These are phyloP conservation scores for Debaryomyces maramus DNA, from an alignment of 805 yeast genomes.

Conservation along the genomic window DNA sequence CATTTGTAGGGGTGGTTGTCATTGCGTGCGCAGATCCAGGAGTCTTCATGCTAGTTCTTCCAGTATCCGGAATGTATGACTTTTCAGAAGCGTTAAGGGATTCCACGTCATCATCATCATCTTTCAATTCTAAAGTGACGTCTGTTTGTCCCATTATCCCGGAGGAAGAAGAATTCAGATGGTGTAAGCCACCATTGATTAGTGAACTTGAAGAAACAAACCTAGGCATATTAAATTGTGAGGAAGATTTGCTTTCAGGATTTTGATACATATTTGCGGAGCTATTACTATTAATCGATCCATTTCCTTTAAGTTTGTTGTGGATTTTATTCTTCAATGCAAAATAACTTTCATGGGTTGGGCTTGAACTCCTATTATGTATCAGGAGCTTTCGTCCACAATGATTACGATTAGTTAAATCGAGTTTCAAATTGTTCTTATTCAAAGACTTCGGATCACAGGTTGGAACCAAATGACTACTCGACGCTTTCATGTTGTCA, in stretches of 20 bases:
- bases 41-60: conserved; percentile 3
- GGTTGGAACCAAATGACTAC: neutral
- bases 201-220: conserved; percentile 8
- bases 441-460: neutral
- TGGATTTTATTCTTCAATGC: conserved; percentile 6
- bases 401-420: conserved; percentile 3
- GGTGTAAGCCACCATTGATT: neutral
- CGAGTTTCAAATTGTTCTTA: conserved; percentile 2
- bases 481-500: neutral
- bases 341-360: conserved; percentile 1
- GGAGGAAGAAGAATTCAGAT: conserved; percentile 1
- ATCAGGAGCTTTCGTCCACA: conserved; percentile 1
- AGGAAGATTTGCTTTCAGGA: neutral
- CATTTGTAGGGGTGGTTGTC: neutral
- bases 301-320: conserved; percentile 4
- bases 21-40: neutral
- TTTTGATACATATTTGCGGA: conserved; percentile 1
- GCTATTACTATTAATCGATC: neutral
- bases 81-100: neutral
- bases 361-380: conserved; percentile 8
- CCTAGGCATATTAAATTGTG: conserved; percentile 2
- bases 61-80: neutral
- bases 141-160: conserved; percentile 1
- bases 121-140: neutral
- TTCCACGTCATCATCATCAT: neutral